phyloP scores from a whole-genome alignment of 2,329 filamentous ascomycete species.

The Endocalyx cinctus region DNA sequence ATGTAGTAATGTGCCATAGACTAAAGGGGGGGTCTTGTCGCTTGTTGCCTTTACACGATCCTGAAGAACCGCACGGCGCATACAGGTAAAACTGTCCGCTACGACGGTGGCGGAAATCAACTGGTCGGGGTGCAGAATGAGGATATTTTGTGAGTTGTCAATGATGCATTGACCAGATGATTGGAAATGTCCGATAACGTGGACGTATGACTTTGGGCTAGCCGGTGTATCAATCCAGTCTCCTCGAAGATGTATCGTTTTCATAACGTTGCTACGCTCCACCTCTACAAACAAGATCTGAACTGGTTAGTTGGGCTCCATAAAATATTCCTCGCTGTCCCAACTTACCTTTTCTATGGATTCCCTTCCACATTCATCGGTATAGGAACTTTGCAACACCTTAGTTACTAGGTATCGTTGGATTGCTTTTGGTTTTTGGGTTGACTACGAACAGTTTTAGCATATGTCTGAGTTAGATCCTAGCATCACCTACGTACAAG shows the following conservation, averaged over 20 bases:
- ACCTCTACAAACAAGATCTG: slow-evolving; percentile 79
- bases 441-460: slow-evolving; percentile 67
- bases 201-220: slow-evolving; percentile 70
- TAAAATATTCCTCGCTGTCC: slow-evolving; percentile 1
- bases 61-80: slow-evolving; percentile 85
- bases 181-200: slow-evolving; percentile 78
- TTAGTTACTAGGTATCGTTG: slow-evolving; percentile 82
- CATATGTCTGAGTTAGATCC: slow-evolving; percentile 30
- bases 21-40: slow-evolving; percentile 71
- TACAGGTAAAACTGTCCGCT: slow-evolving; percentile 92
- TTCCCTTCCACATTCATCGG: slow-evolving; percentile 54
- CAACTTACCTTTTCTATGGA: slow-evolving; percentile 66
- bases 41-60: slow-evolving; percentile 90
- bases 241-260: slow-evolving; percentile 71
- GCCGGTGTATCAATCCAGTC: slow-evolving; percentile 84
- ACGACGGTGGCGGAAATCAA: slow-evolving; percentile 92
- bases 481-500: slow-evolving; percentile 48
- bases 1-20: slow-evolving; percentile 91
- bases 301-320: slow-evolving; percentile 9
- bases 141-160: slow-evolving; percentile 75
- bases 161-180: slow-evolving; percentile 69
- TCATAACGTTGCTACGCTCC: slow-evolving; percentile 63
- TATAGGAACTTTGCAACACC: slow-evolving; percentile 65
- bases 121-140: slow-evolving; percentile 93
- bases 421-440: slow-evolving; percentile 66